Percentiles rank a stretch among this genome's conserved stretches.
These are phyloP conservation scores for Ceratocystis colombiana DNA, from an alignment of 2,329 filamentous ascomycete species.

Conservation along the genomic window DNA sequence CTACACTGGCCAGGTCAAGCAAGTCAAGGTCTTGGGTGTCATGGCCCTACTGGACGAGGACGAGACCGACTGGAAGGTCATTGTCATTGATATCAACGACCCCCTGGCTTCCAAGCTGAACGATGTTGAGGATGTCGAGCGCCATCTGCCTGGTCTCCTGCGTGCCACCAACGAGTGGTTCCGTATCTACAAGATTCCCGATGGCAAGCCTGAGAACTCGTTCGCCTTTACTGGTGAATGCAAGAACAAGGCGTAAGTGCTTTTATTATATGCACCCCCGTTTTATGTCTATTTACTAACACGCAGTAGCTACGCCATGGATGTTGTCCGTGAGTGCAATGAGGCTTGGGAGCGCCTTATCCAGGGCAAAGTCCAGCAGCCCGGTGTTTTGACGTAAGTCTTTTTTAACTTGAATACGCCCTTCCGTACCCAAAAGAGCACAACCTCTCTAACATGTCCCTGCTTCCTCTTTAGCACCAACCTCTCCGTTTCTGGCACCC, in stretches of 20 bases:
- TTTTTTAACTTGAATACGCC: background rate
- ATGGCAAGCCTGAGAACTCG: constrained; percentile 99
- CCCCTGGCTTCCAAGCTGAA: constrained; percentile 92
- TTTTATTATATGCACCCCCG: constrained; percentile 38
- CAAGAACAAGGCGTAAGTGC: constrained; percentile 78
- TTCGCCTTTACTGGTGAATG: constrained; percentile 99
- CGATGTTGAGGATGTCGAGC: constrained; percentile 97
- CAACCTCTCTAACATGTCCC: constrained; percentile 30
- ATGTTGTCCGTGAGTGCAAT: constrained; percentile 88
- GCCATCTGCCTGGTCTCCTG: constrained; percentile 91
- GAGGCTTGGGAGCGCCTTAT: constrained; percentile 97
- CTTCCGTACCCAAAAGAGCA: background rate
- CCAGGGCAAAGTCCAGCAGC: constrained; percentile 72
- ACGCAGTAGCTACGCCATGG: constrained; percentile 65
- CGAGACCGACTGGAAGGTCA: constrained; percentile 99
- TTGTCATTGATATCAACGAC: constrained; percentile 97
- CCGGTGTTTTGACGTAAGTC: constrained; percentile 72
- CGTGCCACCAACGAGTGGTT: constrained; percentile 99
- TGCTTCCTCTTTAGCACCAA: constrained; percentile 56
- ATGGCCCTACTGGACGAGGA: constrained; percentile 99
- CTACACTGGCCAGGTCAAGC: constrained; percentile 94
- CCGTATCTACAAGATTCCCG: constrained; percentile 99
- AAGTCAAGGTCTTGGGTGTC: constrained; percentile 98
- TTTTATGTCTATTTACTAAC: constrained; percentile 21
- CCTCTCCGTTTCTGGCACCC: constrained; percentile 61